Evolutionary conservation across 768 basidiomycete genomes (phyloP).

Genomic region (Boletus bicolor): DNA sequence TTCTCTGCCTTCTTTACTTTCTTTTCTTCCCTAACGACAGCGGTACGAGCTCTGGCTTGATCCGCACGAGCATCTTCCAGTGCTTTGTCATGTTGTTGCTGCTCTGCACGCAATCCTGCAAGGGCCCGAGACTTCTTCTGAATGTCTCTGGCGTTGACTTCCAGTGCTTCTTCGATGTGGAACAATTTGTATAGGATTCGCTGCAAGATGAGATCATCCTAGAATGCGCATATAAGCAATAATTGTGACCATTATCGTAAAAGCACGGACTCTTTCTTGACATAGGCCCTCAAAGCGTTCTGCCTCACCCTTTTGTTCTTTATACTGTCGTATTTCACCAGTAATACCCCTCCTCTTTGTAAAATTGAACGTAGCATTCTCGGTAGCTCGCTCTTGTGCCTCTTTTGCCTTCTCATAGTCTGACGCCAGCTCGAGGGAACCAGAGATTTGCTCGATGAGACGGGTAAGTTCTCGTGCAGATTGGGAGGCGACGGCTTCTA

Average conservation of each 20-base stretch:
- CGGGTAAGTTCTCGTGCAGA: conserved; percentile 85
- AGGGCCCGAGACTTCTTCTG: conserved; percentile 72
- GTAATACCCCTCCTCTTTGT: conserved; percentile 90
- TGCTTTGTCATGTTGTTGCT: conserved; percentile 64
- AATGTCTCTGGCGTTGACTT: conserved; percentile 66
- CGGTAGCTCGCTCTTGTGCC: conserved; percentile 85
- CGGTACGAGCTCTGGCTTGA: conserved; percentile 73
- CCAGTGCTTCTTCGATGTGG: conserved; percentile 84
- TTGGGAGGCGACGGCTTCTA: conserved; percentile 95
- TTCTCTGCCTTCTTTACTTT: conserved; percentile 90
- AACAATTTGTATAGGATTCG: conserved; percentile 86
- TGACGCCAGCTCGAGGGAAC: conserved; percentile 82
- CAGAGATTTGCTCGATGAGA: conserved; percentile 94
- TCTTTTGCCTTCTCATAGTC: conserved; percentile 91
- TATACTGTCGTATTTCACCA: conserved; percentile 95
- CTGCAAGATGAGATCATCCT: conserved; percentile 81
- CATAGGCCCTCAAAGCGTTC: conserved; percentile 79
- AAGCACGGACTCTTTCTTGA: conserved; percentile 59
- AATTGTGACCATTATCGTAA: background rate
- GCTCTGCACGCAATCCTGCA: conserved; percentile 62
- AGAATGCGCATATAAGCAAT: conserved; percentile 10
- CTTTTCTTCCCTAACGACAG: conserved; percentile 82
- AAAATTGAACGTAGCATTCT: conserved; percentile 93
- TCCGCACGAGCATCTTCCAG: conserved; percentile 72
- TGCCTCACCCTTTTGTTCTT: conserved; percentile 93